Evolutionary conservation across 352 stramenopile species (phyloP).

Genomic region (Peronospora farinosa): DNA sequence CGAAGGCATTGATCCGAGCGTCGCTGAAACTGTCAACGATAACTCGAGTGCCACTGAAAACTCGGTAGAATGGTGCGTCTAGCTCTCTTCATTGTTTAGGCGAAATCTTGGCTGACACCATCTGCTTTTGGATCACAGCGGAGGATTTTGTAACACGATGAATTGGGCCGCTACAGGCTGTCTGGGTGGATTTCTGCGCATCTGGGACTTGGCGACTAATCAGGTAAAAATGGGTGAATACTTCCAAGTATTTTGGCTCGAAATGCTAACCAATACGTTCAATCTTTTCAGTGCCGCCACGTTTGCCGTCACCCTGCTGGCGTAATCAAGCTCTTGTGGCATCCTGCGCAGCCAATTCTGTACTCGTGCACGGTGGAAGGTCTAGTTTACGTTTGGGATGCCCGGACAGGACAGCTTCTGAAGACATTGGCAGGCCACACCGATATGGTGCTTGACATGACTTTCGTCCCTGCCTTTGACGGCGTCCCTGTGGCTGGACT

Average conservation of each 20-base stretch:
- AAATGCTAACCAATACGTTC: slow-evolving; percentile 6
- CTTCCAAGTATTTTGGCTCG: background rate
- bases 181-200: slow-evolving; percentile 91
- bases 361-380: slow-evolving; percentile 87
- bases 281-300: slow-evolving; percentile 65
- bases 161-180: slow-evolving; percentile 94
- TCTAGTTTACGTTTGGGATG: slow-evolving; percentile 88
- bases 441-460: slow-evolving; percentile 91
- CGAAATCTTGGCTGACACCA: slow-evolving; percentile 2
- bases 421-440: slow-evolving; percentile 79
- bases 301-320: slow-evolving; percentile 80
- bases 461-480: slow-evolving; percentile 50
- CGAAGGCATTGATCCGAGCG: slow-evolving; percentile 43
- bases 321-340: slow-evolving; percentile 90
- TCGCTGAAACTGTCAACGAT: slow-evolving; percentile 44
- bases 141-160: slow-evolving; percentile 91
- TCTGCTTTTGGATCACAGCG: slow-evolving; percentile 36
- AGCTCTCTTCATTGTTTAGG: background rate
- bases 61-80: slow-evolving; percentile 78
- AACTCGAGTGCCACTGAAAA: slow-evolving; percentile 54
- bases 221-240: slow-evolving; percentile 37
- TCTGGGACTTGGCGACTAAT: slow-evolving; percentile 92
- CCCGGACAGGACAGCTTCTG: slow-evolving; percentile 73
- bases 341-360: slow-evolving; percentile 78
- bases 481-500: slow-evolving; percentile 41